Evolutionary conservation across 208 protist species (phyloP), one percentile per base, ranked within the genome.

Genomic region (Wallacemonas sp.): DNA sequence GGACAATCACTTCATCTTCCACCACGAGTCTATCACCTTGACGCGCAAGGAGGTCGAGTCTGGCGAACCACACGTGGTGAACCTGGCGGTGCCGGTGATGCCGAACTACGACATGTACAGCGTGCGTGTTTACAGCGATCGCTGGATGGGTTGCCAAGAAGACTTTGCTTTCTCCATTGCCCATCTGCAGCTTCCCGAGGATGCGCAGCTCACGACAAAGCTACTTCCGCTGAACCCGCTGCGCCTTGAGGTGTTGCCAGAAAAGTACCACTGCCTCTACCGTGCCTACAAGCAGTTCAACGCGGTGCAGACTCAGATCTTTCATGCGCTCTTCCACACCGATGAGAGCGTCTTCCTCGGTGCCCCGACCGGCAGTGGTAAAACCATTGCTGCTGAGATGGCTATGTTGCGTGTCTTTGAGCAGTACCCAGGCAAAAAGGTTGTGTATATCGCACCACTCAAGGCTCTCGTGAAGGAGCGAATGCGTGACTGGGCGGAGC

Each of bases 401-500:
- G 97, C 98, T 34, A 96, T 99, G 42, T 89, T 99, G n/a, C 86
- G 98, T 41, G 74, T 99, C 0, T 94, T 94, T 63, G 89, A 92
- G 67, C 71, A 90, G 72, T 83, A 85, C 37, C 89, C 94, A 5
- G 89, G 84, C 17, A 83, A 81, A 59, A 98, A 99, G 82, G 85
- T 96, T 21, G 96, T 99, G 15, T 99, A 99, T 83, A 99, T 99
- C 63, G 99, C 97, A 13, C 99, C 99, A 22, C 81, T 99, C 26
- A 99, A 99, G 81, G 98, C 99, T 0, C 89, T 99, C 15, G 98
- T 99, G 42, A 94, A 98, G 68, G 99, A 99, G 91, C 87, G 98
- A 21, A 75, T 99, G 78, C 80, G 91, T 12, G 99, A 99, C 74
- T 99, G 99, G 99, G 66, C 60, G 6, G 59, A 69, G 5, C 89